Evolutionary conservation across 2,329 filamentous ascomycete species (phyloP), one percentile per base, ranked within the genome.

Genomic region (Fusarium begoniae): DNA sequence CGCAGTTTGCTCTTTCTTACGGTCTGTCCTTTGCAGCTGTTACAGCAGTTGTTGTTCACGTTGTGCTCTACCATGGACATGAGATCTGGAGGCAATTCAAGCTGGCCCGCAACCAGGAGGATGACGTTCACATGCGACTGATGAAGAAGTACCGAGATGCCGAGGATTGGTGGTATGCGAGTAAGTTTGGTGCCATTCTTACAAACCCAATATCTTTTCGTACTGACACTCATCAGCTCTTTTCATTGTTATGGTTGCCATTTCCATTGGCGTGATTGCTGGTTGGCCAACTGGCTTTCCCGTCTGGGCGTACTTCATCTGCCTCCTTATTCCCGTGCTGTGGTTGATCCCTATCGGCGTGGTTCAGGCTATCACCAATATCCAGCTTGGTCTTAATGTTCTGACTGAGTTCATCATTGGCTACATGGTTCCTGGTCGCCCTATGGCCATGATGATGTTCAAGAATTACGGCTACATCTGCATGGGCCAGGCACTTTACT

Each of bases 381-480:
- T 88, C 58, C 88, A 90, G 78, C 84, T 93, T 8, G 91, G 91
- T 9, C 84, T 94, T 28, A 93, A 93, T 74, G 91, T 94, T 24
- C 82, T 94, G 66, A 92, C 91, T n/a, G 91, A 93, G 79, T 93
- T 92, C 76, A 87, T 94, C 68, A 87, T 92, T 69, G 92, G 92
- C 11, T 94, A 94, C 81, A 91, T 94, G 86, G 88, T 92, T 56
- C 92, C 92, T 1, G 92, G 92, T 32, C 87, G 87, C 7, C 92
- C 92, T 4, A 85, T 94, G 69, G 91, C 91, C 54, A 91, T 93
- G 87, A 94, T 94, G 91, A 87, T 94, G 83, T 94, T 94, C 84
- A 93, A 93, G 82, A 92, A 91, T 70, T 94, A 92, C 76, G 90
- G 91, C 57, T 93, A 92, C 79, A 88, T 93, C 63, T 90, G 86